Conservation (phyloP, 805 yeast species). For the Kazachstania bromeliacearum region DNA sequence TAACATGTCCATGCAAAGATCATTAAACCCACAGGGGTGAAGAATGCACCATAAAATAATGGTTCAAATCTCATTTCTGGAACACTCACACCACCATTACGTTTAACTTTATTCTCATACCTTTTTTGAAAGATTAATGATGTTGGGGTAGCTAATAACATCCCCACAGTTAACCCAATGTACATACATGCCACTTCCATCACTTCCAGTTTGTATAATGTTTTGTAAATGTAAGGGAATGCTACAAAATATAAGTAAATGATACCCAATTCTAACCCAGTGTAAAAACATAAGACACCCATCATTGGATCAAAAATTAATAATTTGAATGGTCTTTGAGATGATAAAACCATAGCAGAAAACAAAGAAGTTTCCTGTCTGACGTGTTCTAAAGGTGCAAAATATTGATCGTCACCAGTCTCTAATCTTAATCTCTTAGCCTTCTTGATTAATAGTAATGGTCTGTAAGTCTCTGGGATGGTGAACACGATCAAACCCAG, state of each 20-base stretch:
- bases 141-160: slow-evolving; percentile 37
- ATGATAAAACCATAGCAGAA: slow-evolving; percentile 36
- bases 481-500: slow-evolving; percentile 36
- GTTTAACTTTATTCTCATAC: slow-evolving; percentile 35
- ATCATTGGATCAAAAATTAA: slow-evolving; percentile 47
- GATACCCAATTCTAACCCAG: slow-evolving; percentile 49
- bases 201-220: slow-evolving; percentile 41
- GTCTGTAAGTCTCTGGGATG: slow-evolving; percentile 59
- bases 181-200: slow-evolving; percentile 59
- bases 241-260: slow-evolving; percentile 59
- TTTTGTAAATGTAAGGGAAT: slow-evolving; percentile 49
- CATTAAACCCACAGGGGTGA: slow-evolving; percentile 56
- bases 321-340: slow-evolving; percentile 44
- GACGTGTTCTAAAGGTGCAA: slow-evolving; percentile 32
- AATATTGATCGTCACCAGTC: slow-evolving; percentile 44
- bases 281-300: slow-evolving; percentile 42
- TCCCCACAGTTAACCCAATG: slow-evolving; percentile 47
- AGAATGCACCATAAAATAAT: slow-evolving; percentile 55
- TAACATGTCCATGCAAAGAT: slow-evolving; percentile 72
- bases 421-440: slow-evolving; percentile 43
- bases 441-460: slow-evolving; percentile 40
- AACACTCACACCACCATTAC: slow-evolving; percentile 39
- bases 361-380: slow-evolving; percentile 35
- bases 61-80: slow-evolving; percentile 56
- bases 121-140: slow-evolving; percentile 36